These are phyloP conservation scores for Falciphora oryzae DNA, from an alignment of 2,329 filamentous ascomycete genomes.

Conservation along the genomic window DNA sequence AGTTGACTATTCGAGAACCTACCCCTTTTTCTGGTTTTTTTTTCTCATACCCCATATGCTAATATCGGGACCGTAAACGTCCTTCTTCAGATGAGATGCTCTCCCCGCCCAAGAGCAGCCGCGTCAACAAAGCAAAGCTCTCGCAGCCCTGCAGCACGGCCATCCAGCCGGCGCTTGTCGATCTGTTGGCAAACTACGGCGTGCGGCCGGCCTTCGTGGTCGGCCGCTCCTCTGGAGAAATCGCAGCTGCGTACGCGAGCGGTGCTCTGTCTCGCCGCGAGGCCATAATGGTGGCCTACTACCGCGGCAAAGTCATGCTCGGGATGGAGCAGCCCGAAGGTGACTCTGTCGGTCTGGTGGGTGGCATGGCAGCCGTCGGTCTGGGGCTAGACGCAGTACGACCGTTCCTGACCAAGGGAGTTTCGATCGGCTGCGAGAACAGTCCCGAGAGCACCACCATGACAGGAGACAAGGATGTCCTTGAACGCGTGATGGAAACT, in stretches of 20 bases:
- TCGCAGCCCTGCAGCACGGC: constrained; percentile 34
- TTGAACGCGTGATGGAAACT: neutral
- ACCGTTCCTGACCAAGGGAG: neutral
- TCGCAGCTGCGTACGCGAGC: constrained; percentile 43
- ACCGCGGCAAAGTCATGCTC: neutral
- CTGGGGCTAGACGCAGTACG: neutral
- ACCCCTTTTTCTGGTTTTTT: too few relatives aligned
- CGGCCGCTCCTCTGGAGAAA: constrained; percentile 46
- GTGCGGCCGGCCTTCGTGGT: constrained; percentile 31
- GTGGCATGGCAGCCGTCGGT: neutral
- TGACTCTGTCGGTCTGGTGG: neutral
- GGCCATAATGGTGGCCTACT: constrained; percentile 35
- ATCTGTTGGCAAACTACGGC: constrained; percentile 31
- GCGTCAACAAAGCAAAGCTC: neutral
- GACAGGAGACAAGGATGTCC: constrained; percentile 23
- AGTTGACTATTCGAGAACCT: too few relatives aligned
- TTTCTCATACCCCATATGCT: too few relatives aligned
- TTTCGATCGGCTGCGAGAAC: constrained; percentile 28
- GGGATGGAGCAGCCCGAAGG: neutral
- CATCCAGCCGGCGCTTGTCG: constrained; percentile 40
- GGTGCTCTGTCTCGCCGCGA: constrained; percentile 33
- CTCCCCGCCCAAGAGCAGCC: too few relatives aligned
- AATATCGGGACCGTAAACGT: too few relatives aligned
- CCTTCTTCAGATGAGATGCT: too few relatives aligned
- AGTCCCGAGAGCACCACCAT: constrained; percentile 30